phyloP scores from a whole-genome alignment of 208 protist species.

The Kentomonas sorsogonicus region DNA sequence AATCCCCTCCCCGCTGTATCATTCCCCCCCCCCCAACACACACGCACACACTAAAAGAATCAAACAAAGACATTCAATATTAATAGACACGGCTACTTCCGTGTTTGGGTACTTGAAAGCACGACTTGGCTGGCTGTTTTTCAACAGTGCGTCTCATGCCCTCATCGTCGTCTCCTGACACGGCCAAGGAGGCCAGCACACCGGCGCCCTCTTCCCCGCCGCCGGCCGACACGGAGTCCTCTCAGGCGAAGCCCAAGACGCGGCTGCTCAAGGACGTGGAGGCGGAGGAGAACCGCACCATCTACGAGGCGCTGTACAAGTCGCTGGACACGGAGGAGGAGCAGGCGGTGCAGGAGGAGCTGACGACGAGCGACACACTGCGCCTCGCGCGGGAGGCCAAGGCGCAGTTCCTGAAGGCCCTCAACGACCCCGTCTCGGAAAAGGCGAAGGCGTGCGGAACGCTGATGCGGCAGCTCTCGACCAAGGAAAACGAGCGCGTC shows the following conservation, averaged over 20 bases:
- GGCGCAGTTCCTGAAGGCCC: slow-evolving; percentile 34
- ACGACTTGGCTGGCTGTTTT: no score
- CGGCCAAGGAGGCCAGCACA: not conserved
- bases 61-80: no score
- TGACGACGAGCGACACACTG: slow-evolving; percentile 38
- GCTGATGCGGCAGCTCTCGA: slow-evolving; percentile 25
- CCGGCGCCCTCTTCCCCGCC: not conserved
- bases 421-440: slow-evolving; percentile 35
- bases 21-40: no score
- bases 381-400: slow-evolving; percentile 27
- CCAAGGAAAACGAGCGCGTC: not conserved
- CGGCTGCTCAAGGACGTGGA: slow-evolving; percentile 57
- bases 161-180: no score
- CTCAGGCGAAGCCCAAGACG: slow-evolving; percentile 13
- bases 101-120: no score
- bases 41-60: no score
- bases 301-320: slow-evolving; percentile 62
- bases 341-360: slow-evolving; percentile 18
- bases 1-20: no score
- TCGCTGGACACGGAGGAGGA: slow-evolving; percentile 24
- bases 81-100: no score
- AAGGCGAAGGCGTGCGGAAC: slow-evolving; percentile 42
- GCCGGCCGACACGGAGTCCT: not conserved
- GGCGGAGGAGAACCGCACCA: slow-evolving; percentile 47
- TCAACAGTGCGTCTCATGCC: no score